These are phyloP conservation scores for Mariannaea elegans DNA, from an alignment of 2,329 filamentous ascomycete genomes.

Conservation along the genomic window DNA sequence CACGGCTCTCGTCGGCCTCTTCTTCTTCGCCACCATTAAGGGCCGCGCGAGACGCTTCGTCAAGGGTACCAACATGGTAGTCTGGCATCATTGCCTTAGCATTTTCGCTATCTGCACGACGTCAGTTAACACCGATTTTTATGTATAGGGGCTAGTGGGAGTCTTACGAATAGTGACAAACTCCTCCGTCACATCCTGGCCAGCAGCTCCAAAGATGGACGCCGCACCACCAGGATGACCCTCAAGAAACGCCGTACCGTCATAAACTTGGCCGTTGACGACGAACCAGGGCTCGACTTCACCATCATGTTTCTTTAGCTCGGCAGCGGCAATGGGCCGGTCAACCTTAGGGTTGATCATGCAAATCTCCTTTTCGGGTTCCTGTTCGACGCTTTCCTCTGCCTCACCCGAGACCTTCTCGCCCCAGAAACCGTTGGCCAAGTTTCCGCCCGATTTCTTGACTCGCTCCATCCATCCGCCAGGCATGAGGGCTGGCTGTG, in stretches of 20 bases:
- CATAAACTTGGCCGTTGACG: conserved; percentile 87
- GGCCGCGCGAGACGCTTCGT: conserved; percentile 62
- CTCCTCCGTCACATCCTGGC: conserved; percentile 83
- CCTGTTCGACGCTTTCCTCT: conserved; percentile 52
- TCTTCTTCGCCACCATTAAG: conserved; percentile 57
- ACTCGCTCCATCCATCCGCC: conserved; percentile 95
- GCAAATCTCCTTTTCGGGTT: conserved; percentile 71
- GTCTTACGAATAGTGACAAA: conserved; percentile 89
- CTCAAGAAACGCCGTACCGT: conserved; percentile 82
- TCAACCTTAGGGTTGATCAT: conserved; percentile 78
- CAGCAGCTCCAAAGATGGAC: conserved; percentile 85
- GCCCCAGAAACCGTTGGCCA: conserved; percentile 86
- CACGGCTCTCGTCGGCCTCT: conserved; percentile 55
- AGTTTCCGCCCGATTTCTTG: conserved; percentile 82
- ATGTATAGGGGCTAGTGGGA: neutral
- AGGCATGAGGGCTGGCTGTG: conserved; percentile 77
- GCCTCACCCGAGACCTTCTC: conserved; percentile 69
- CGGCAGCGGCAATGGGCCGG: conserved; percentile 72
- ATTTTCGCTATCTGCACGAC: conserved; percentile 80
- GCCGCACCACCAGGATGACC: conserved; percentile 87
- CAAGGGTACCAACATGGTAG: conserved; percentile 85
- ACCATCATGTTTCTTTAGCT: conserved; percentile 73
- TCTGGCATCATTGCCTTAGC: conserved; percentile 88
- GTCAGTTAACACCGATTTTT: conserved; percentile 35
- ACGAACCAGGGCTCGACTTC: conserved; percentile 84